These are phyloP conservation scores for Neurospora sp. DNA, from an alignment of 495 filamentous ascomycete species.

Conservation along the genomic window DNA sequence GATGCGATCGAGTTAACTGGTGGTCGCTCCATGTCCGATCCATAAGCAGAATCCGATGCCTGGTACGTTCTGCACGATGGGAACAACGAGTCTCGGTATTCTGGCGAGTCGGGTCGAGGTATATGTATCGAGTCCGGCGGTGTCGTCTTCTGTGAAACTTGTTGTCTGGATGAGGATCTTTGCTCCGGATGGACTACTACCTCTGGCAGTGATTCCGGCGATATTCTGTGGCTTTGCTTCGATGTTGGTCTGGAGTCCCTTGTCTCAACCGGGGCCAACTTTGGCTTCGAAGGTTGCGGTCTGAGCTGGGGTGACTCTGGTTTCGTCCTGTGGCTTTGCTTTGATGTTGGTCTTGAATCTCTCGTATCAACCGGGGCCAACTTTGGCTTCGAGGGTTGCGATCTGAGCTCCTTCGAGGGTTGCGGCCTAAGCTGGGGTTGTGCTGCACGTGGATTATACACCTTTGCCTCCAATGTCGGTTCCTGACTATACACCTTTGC, in stretches of 20 bases:
- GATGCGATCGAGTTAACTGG: slow-evolving; percentile 22
- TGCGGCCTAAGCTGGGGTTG: neutral
- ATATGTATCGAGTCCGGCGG: slow-evolving; percentile 37
- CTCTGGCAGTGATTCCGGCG: slow-evolving; percentile 10
- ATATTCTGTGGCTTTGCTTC: neutral
- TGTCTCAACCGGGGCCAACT: slow-evolving; percentile 16
- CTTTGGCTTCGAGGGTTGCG: slow-evolving; percentile 10
- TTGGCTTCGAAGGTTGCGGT: slow-evolving; percentile 8
- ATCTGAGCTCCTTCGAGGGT: neutral
- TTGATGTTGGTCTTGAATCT: slow-evolving; percentile 2
- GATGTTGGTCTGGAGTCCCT: slow-evolving; percentile 3
- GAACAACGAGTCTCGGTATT: slow-evolving; percentile 20
- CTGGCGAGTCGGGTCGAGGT: slow-evolving; percentile 22
- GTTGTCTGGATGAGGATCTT: slow-evolving; percentile 37
- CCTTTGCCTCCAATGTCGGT: neutral
- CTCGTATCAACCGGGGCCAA: slow-evolving; percentile 18
- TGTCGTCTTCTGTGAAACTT: slow-evolving; percentile 37
- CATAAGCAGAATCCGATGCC: slow-evolving; percentile 42
- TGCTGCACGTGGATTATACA: neutral
- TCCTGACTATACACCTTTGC: slow-evolving; percentile 1
- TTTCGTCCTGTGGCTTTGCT: neutral
- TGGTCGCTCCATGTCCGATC: slow-evolving; percentile 37
- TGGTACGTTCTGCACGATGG: slow-evolving; percentile 26
- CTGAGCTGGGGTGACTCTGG: neutral
- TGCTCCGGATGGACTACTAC: slow-evolving; percentile 19